Evolutionary conservation across 345 rosid species (phyloP).

Genomic region (Microcos paniculata): DNA sequence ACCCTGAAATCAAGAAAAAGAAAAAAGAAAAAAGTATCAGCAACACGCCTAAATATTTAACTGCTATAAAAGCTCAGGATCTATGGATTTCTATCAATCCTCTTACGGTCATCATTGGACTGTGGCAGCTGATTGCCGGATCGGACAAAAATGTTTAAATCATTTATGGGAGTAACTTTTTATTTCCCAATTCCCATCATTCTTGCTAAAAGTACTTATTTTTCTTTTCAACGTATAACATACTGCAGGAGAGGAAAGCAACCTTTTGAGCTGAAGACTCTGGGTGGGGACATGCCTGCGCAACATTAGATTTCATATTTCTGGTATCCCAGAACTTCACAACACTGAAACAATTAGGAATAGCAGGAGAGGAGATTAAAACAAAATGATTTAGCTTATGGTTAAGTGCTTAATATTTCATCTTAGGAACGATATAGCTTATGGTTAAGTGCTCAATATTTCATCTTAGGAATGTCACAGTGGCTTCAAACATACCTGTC

Average conservation of each 20-base stretch:
- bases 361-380: slow-evolving; percentile 2
- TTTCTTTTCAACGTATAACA: not conserved
- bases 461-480: not conserved
- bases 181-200: not conserved
- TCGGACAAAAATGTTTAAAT: not conserved
- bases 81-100: not conserved
- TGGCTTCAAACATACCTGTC: slow-evolving; percentile 53
- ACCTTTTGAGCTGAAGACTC: slow-evolving; percentile 59
- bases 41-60: not conserved
- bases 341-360: slow-evolving; percentile 41
- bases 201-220: not conserved
- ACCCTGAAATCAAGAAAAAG: slow-evolving; percentile 53
- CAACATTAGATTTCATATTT: slow-evolving; percentile 60
- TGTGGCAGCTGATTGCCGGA: not conserved
- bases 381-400: not conserved
- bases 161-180: not conserved
- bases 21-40: not conserved
- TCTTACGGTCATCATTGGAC: not conserved
- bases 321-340: slow-evolving; percentile 90
- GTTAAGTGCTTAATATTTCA: not conserved
- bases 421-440: not conserved
- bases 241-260: slow-evolving; percentile 11
- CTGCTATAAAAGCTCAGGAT: not conserved
- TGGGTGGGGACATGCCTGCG: slow-evolving; percentile 61
- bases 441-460: slow-evolving; percentile 10